Evolutionary conservation across 2,329 filamentous ascomycete species (phyloP).

Genomic region (Neoarthrinium moseri): DNA sequence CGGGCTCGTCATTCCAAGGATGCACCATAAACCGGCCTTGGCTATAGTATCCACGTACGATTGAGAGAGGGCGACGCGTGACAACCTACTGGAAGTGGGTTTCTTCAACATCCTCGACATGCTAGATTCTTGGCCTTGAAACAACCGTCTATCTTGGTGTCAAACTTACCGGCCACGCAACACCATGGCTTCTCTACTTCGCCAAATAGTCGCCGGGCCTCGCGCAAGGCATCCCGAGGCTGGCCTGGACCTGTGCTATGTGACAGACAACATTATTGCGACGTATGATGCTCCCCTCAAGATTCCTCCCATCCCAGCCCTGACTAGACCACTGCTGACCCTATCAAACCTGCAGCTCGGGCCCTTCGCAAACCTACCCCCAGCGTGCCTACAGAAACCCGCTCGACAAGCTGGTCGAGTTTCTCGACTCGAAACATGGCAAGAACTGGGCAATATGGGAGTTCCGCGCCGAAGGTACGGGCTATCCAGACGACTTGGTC

Average conservation of each 20-base stretch:
- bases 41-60: not conserved
- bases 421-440: constrained; percentile 82
- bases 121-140: not conserved
- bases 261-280: constrained; percentile 74
- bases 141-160: not conserved
- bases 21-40: not conserved
- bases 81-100: not conserved
- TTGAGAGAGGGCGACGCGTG: not conserved
- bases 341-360: constrained; percentile 66
- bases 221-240: constrained; percentile 82
- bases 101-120: not conserved
- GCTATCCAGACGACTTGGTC: constrained; percentile 88
- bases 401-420: constrained; percentile 80
- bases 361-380: constrained; percentile 85
- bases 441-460: constrained; percentile 95
- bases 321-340: not conserved
- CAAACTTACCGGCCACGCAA: no score
- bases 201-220: constrained; percentile 88
- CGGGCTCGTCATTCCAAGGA: no score
- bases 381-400: constrained; percentile 93
- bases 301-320: not conserved
- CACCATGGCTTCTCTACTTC: constrained; percentile 71
- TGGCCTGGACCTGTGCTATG: constrained; percentile 91
- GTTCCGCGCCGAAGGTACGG: constrained; percentile 93
- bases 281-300: constrained; percentile 41